These are phyloP conservation scores for Schwanniomyces sp. DNA, from an alignment of 805 yeast genomes.

Conservation along the genomic window DNA sequence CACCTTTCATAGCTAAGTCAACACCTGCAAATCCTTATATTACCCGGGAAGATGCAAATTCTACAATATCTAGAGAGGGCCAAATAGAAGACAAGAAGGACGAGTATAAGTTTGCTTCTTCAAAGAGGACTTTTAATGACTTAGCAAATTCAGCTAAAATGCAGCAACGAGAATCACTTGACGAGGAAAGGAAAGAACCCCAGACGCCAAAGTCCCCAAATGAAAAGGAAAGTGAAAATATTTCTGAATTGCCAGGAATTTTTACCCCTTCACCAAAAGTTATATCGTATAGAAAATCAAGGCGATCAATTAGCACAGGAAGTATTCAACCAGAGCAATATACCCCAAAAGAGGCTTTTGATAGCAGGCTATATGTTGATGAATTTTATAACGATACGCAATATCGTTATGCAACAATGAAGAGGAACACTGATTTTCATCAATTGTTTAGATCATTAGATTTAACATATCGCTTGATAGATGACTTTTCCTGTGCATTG, in stretches of 20 bases:
- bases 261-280: constrained; percentile 31
- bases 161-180: neutral
- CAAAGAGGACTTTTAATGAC: neutral
- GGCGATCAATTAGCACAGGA: constrained; percentile 32
- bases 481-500: constrained; percentile 88
- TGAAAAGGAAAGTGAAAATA: neutral
- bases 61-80: constrained; percentile 27
- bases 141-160: constrained; percentile 2
- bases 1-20: constrained; percentile 39
- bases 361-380: constrained; percentile 51
- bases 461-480: constrained; percentile 68
- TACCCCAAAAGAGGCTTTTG: constrained; percentile 23
- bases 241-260: neutral
- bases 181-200: neutral
- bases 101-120: constrained; percentile 2
- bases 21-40: constrained; percentile 54
- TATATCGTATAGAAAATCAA: constrained; percentile 37
- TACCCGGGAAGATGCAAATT: constrained; percentile 50
- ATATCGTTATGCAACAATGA: constrained; percentile 62
- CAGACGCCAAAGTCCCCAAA: neutral
- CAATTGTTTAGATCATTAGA: constrained; percentile 67
- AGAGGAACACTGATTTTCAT: constrained; percentile 76
- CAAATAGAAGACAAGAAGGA: constrained; percentile 11
- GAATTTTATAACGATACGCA: constrained; percentile 58
- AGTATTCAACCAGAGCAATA: constrained; percentile 14